Evolutionary conservation across 2,329 filamentous ascomycete genomes (phyloP).

Genomic region (Phaeosphaeriaceae sp.): DNA sequence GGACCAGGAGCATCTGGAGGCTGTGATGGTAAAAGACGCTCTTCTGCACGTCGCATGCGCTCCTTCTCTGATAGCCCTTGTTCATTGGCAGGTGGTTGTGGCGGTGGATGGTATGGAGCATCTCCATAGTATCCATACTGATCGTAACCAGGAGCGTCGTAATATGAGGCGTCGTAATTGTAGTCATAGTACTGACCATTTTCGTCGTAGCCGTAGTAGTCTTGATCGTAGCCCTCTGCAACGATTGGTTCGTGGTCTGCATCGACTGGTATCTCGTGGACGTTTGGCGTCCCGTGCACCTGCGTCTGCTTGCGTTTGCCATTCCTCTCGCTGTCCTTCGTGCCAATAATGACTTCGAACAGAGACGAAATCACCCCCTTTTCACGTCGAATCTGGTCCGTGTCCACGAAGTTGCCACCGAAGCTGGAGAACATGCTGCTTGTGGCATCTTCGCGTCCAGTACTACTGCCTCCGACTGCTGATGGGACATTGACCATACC

Average conservation of each 20-base stretch:
- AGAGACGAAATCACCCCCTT: conserved; percentile 89
- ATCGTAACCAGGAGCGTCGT: conserved; percentile 39
- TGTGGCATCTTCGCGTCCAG: conserved; percentile 46
- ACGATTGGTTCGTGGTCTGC: conserved; percentile 20
- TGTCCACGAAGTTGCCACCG: conserved; percentile 81
- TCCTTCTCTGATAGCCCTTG: conserved; percentile 81
- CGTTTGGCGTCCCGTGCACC: conserved; percentile 18
- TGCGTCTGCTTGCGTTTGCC: conserved; percentile 53
- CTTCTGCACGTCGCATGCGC: conserved; percentile 77
- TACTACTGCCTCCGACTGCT: conserved; percentile 51
- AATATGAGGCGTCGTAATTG: conserved; percentile 40
- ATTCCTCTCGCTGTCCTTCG: conserved; percentile 73
- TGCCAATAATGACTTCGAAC: conserved; percentile 89
- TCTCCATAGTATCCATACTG: conserved; percentile 39
- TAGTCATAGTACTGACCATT: conserved; percentile 44
- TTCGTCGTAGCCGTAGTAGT: conserved; percentile 42
- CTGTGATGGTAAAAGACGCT: conserved; percentile 80
- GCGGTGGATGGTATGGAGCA: conserved; percentile 61
- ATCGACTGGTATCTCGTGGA: conserved; percentile 31
- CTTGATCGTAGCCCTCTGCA: conserved; percentile 30
- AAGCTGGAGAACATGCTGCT: conserved; percentile 61
- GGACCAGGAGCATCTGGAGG: conserved; percentile 64
- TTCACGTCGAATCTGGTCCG: conserved; percentile 82
- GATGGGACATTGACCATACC: conserved; percentile 59
- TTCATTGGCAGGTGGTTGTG: conserved; percentile 64